A percentile compares a stretch with the other conserved stretches of the same genome.
Conservation (phyloP, 2,329 filamentous ascomycete species). For the Moelleriella libera region DNA sequence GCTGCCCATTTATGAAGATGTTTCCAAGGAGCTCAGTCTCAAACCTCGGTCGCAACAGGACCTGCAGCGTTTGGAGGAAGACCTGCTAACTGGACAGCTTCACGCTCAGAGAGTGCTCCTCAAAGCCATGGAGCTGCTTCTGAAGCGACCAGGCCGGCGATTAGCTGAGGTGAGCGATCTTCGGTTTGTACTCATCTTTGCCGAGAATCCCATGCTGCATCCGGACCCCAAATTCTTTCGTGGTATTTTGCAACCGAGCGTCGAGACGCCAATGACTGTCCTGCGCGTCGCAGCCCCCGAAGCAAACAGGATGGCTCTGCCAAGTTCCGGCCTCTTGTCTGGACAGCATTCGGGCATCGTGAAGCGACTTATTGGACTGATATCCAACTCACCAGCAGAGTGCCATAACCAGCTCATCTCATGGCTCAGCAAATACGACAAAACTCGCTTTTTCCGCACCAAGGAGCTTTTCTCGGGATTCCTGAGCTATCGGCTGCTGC, state of each 20-base stretch:
- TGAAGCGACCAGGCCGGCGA: slow-evolving; percentile 64
- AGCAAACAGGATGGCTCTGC: slow-evolving; percentile 1
- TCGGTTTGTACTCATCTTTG: slow-evolving; percentile 63
- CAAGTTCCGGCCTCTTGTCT: slow-evolving; percentile 28
- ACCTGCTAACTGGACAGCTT: slow-evolving; percentile 43
- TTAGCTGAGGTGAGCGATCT: slow-evolving; percentile 55
- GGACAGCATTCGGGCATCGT: slow-evolving; percentile 71
- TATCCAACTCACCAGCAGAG: slow-evolving; percentile 60
- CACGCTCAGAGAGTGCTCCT: slow-evolving; percentile 58
- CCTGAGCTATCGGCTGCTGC: slow-evolving; percentile 63
- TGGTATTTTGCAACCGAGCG: slow-evolving; percentile 23
- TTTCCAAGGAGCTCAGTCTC: slow-evolving; percentile 18
- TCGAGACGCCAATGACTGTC: neutral
- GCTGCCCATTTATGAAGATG: slow-evolving; percentile 42
- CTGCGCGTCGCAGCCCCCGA: neutral
- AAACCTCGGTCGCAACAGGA: slow-evolving; percentile 19
- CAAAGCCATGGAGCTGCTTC: slow-evolving; percentile 63
- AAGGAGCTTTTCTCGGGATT: slow-evolving; percentile 70
- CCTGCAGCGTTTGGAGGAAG: slow-evolving; percentile 29
- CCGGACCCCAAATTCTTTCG: slow-evolving; percentile 22
- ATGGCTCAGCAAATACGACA: slow-evolving; percentile 64
- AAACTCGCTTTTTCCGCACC: slow-evolving; percentile 51
- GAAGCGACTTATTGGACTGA: slow-evolving; percentile 68
- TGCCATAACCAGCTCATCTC: slow-evolving; percentile 65
- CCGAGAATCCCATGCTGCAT: slow-evolving; percentile 66